Conservation (phyloP, 495 filamentous ascomycete species). For the Cairneyella variabilis region DNA sequence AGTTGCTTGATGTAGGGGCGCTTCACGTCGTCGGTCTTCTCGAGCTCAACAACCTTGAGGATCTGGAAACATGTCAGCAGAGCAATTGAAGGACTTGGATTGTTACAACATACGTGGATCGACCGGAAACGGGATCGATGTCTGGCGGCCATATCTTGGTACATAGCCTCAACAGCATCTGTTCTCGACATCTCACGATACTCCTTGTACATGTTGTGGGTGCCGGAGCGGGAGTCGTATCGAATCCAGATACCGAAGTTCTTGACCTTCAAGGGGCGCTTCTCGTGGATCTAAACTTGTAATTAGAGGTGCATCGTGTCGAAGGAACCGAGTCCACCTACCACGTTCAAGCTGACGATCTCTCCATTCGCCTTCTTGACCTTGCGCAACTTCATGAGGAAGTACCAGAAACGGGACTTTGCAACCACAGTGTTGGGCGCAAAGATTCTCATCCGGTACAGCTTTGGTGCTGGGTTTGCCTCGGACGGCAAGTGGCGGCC, state of each 20-base stretch:
- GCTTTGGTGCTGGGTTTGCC: slow-evolving; percentile 89
- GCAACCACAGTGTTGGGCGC: slow-evolving; percentile 95
- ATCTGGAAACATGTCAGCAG: slow-evolving; percentile 57
- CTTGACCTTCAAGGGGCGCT: slow-evolving; percentile 98
- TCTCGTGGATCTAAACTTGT: slow-evolving; percentile 80
- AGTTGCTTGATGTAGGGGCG: slow-evolving; percentile 98
- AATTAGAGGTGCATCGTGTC: neutral
- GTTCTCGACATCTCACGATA: slow-evolving; percentile 96
- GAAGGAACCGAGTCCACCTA: slow-evolving; percentile 43
- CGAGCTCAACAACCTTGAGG: slow-evolving; percentile 94
- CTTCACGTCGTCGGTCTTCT: slow-evolving; percentile 88
- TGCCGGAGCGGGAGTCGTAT: slow-evolving; percentile 98
- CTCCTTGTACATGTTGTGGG: slow-evolving; percentile 99
- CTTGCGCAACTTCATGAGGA: slow-evolving; percentile 96
- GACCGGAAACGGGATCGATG: slow-evolving; percentile 97
- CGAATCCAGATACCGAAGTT: slow-evolving; percentile 99
- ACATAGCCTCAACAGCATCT: slow-evolving; percentile 92
- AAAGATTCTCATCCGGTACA: slow-evolving; percentile 99
- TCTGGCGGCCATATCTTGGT: slow-evolving; percentile 99
- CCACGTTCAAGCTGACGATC: slow-evolving; percentile 94
- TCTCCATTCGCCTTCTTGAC: slow-evolving; percentile 99
- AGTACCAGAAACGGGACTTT: slow-evolving; percentile 99
- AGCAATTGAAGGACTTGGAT: neutral
- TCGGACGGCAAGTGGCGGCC: slow-evolving; percentile 97
- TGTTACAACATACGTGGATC: slow-evolving; percentile 77